Base-by-base conservation (phyloP, 2,329 filamentous ascomycete genomes). In the Fusarium sp. region DNA sequence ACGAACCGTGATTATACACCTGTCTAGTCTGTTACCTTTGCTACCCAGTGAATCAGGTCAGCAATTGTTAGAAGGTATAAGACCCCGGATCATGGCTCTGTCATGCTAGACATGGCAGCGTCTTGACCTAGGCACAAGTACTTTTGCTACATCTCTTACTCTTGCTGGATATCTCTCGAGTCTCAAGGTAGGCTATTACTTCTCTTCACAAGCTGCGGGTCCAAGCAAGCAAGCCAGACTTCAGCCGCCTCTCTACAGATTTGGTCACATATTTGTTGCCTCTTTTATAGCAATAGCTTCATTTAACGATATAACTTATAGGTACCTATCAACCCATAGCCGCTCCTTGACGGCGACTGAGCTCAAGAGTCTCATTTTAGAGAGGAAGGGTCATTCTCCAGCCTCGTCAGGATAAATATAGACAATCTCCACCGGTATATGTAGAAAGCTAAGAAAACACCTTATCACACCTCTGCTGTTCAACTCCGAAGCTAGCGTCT, bases 21-120 rank as follows among this genome's bases (percentile, higher is more conserved):
- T 6, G 6, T 5, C 11, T 5, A 27, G n/a, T 12, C 24, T 13
- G 3, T 4, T 6, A 12, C 22, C 3, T 4, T 16, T 9, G 4
- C 4, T 13, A 9, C 6, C 9, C 4, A 9, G 9, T 41, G 6
- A 27, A 41, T 41, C 48, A 41, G 13, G n/a, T 27, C 5, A 20
- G 18, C 18, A n/a, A n/a, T 11, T 11, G 5, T 6, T n/a, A 18
- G 32, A 34, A 34, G 8, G 5, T 10, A 10, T 6, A 38, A 18
- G 32, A 38, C 6, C 32, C 18, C 9, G 3, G 10, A 18, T 18
- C 5, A 16, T 38, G 32, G 32, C 16, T 38, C 32, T 38, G 32
- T 18, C 16, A 18, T n/a, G 9, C 2, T 38, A 38, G 9, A n/a
- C 5, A 38, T 0, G 32, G 16, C 9, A 18, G 18, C 5, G 5